Conservation (phyloP, 345 rosid species). For the Noccaea bulbosa region DNA sequence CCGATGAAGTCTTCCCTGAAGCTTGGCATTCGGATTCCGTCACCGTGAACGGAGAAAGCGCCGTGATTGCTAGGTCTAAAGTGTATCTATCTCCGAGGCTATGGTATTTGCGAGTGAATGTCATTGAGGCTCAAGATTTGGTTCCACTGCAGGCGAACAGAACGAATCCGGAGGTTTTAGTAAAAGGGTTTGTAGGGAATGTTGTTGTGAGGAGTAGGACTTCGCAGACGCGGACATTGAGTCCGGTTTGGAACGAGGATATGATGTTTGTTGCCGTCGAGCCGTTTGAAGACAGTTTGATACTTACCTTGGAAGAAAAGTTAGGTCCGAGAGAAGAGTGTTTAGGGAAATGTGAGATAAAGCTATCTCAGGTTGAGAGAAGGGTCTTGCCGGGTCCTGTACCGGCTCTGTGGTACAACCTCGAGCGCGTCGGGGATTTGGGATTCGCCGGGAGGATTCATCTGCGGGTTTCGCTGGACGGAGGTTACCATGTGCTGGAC, state of each 20-base stretch:
- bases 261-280: slow-evolving; percentile 51
- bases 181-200: slow-evolving; percentile 51
- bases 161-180: slow-evolving; percentile 47
- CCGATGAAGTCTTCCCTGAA: slow-evolving; percentile 53
- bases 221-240: slow-evolving; percentile 36
- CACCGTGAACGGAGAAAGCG: slow-evolving; percentile 31
- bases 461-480: slow-evolving; percentile 55
- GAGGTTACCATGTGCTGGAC: slow-evolving; percentile 60
- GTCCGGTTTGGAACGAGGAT: slow-evolving; percentile 47
- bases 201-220: slow-evolving; percentile 40
- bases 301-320: slow-evolving; percentile 47
- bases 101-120: slow-evolving; percentile 52
- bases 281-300: slow-evolving; percentile 50
- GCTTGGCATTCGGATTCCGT: slow-evolving; percentile 50
- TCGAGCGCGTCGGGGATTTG: slow-evolving; percentile 33
- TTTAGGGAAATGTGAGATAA: slow-evolving; percentile 52
- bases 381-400: slow-evolving; percentile 42
- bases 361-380: slow-evolving; percentile 51
- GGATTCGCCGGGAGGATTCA: slow-evolving; percentile 54
- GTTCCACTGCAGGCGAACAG: slow-evolving; percentile 41
- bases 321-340: slow-evolving; percentile 44
- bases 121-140: slow-evolving; percentile 60
- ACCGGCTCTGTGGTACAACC: slow-evolving; percentile 49
- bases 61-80: slow-evolving; percentile 37
- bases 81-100: slow-evolving; percentile 47